These are phyloP conservation scores for Zea mays DNA, from an alignment of 176 grass and related monocot species.

Conservation along the genomic window Zm-B73-REFERENCE-NAM-5.0 NC_050101.1:115306001-115306500, in stretches of 20 bases:
- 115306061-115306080: slow-evolving; percentile 84
- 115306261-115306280: slow-evolving; percentile 88
- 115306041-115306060: slow-evolving; percentile 78
- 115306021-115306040: slow-evolving; percentile 86
- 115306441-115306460: too few relatives aligned
- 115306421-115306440: too few relatives aligned
- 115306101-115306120: slow-evolving; percentile 96
- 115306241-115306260: slow-evolving; percentile 99
- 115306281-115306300: slow-evolving; percentile 92
- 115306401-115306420: too few relatives aligned
- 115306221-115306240: slow-evolving; percentile 99
- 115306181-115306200: slow-evolving; percentile 90
- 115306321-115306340: slow-evolving; percentile 73
- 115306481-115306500: too few relatives aligned
- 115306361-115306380: neutral
- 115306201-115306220: slow-evolving; percentile 95
- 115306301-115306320: slow-evolving; percentile 65
- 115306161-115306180: slow-evolving; percentile 94
- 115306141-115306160: slow-evolving; percentile 98
- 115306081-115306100: slow-evolving; percentile 99
- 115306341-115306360: slow-evolving; percentile 67
- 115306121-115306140: slow-evolving; percentile 95
- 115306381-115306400: too few relatives aligned
- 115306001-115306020: slow-evolving; percentile 97
- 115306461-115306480: too few relatives aligned